Conservation (phyloP, 805 yeast species). For the Wickerhamomyces ciferrii region DNA sequence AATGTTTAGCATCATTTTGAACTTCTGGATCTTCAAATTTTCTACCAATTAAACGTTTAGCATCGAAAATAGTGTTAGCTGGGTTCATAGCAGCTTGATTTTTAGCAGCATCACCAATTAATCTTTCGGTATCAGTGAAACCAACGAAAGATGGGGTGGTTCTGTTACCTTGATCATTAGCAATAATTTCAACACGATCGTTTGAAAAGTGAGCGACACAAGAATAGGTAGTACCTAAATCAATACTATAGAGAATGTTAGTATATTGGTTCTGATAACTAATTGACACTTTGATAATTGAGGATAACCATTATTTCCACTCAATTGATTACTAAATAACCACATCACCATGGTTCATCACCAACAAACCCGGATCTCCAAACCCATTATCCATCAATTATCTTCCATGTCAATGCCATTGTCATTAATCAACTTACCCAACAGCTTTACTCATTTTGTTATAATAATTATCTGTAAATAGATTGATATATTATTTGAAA, state of each 20-base stretch:
- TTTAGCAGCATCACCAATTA: slow-evolving; percentile 95
- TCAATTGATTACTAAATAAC: too few relatives aligned
- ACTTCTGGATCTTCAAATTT: slow-evolving; percentile 73
- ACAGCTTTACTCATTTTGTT: slow-evolving; percentile 34
- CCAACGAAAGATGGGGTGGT: slow-evolving; percentile 95
- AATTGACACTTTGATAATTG: too few relatives aligned
- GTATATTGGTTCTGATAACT: too few relatives aligned
- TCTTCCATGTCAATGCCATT: neutral
- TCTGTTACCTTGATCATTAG: slow-evolving; percentile 97
- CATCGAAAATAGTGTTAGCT: slow-evolving; percentile 80
- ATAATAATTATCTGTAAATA: neutral
- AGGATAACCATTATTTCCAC: too few relatives aligned
- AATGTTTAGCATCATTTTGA: slow-evolving; percentile 75
- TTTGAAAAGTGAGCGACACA: slow-evolving; percentile 89
- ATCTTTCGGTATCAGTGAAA: slow-evolving; percentile 85
- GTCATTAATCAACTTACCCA: slow-evolving; percentile 41
- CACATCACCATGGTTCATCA: neutral
- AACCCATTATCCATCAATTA: neutral
- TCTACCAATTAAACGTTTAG: slow-evolving; percentile 87
- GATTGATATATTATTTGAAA: neutral
- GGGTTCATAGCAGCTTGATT: slow-evolving; percentile 93
- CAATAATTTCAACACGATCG: slow-evolving; percentile 87
- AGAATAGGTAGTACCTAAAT: slow-evolving; percentile 95
- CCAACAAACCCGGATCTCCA: neutral
- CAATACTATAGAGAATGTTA: slow-evolving; percentile 47